These are phyloP conservation scores for Trichoderma gamsii DNA, from an alignment of 495 filamentous ascomycete species.

Conservation along the genomic window DNA sequence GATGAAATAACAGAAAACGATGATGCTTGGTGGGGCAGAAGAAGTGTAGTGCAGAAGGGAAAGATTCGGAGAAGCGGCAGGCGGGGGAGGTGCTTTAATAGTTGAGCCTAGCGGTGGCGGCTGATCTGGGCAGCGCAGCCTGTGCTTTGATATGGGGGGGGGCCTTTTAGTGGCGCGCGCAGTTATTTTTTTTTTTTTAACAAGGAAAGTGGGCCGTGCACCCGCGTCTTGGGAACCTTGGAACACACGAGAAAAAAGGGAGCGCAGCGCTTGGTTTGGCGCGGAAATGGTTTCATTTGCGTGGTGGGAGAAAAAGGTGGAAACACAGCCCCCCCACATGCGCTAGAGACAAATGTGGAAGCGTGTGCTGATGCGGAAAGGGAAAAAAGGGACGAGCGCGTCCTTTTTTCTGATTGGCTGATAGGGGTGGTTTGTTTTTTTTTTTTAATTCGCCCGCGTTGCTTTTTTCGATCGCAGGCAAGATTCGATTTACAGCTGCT, in stretches of 20 bases:
- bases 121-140: constrained; percentile 33
- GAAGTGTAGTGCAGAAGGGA: constrained; percentile 42
- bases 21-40: constrained; percentile 32
- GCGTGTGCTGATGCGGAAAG: neutral
- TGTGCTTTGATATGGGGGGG: neutral
- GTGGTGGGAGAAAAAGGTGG: neutral
- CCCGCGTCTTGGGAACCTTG: no score
- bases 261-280: neutral
- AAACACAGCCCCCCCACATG: neutral
- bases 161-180: neutral
- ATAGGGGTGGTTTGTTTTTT: neutral
- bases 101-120: constrained; percentile 24
- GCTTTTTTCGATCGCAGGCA: neutral
- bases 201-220: no score
- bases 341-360: neutral
- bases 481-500: neutral
- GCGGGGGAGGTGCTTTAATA: constrained; percentile 44
- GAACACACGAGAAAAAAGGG: neutral
- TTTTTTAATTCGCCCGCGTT: neutral
- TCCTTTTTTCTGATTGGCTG: constrained; percentile 9
- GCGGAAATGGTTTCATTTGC: neutral
- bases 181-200: neutral
- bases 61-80: constrained; percentile 33
- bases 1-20: constrained; percentile 33
- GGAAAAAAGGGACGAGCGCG: constrained; percentile 1